A percentile compares a stretch with the other conserved stretches of the same genome.
Conservation (phyloP, 371 early-diverging fungal genomes). For the Rhizopus delemar region DNA sequence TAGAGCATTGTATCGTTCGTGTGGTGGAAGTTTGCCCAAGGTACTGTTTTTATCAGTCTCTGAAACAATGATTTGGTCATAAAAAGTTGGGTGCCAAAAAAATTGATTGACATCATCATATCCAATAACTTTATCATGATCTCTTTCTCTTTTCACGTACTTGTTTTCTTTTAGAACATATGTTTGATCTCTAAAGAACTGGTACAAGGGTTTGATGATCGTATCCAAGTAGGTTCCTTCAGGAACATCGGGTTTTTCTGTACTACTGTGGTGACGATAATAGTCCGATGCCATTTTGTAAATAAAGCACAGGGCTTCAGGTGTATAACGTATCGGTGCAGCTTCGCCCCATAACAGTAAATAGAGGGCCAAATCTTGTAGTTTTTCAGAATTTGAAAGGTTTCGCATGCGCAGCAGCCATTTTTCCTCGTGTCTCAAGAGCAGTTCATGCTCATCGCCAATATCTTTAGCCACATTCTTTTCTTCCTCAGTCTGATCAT, state of each 20-base stretch:
- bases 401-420: slow-evolving; percentile 74
- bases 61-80: slow-evolving; percentile 60
- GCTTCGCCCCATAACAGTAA: slow-evolving; percentile 90
- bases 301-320: slow-evolving; percentile 83
- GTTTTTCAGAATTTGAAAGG: slow-evolving; percentile 70
- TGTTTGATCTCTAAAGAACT: slow-evolving; percentile 75
- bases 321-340: slow-evolving; percentile 74
- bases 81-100: slow-evolving; percentile 78
- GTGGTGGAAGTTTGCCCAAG: slow-evolving; percentile 61
- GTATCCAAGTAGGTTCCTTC: slow-evolving; percentile 75
- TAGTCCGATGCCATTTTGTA: slow-evolving; percentile 78
- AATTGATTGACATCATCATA: slow-evolving; percentile 91
- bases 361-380: slow-evolving; percentile 79
- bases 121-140: slow-evolving; percentile 79
- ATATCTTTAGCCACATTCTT: slow-evolving; percentile 39
- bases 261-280: slow-evolving; percentile 26
- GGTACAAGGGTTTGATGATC: slow-evolving; percentile 77
- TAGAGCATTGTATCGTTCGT: slow-evolving; percentile 69
- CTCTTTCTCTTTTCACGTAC: slow-evolving; percentile 76
- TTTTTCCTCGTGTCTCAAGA: slow-evolving; percentile 60
- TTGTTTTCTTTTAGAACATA: slow-evolving; percentile 73
- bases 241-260: slow-evolving; percentile 37
- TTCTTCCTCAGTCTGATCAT: slow-evolving; percentile 60
- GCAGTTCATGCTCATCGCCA: slow-evolving; percentile 42
- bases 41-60: slow-evolving; percentile 50